Evolutionary conservation across 2,329 filamentous ascomycete genomes (phyloP).

Genomic region (Bisporella sp.): DNA sequence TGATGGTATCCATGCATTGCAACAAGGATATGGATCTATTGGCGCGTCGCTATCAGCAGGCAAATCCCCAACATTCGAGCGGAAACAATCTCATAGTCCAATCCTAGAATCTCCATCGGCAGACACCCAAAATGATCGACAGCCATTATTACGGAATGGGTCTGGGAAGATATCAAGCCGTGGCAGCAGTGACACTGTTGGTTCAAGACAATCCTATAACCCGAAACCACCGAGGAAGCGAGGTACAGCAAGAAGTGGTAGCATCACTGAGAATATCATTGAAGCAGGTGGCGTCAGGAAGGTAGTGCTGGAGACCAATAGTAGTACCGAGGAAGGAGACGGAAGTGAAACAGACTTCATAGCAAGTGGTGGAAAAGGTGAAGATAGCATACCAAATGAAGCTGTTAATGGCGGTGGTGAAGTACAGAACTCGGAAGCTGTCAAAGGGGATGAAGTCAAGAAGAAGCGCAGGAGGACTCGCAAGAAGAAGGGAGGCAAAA

Average conservation of each 20-base stretch:
- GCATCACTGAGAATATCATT: constrained; percentile 72
- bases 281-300: constrained; percentile 70
- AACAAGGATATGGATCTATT: constrained; percentile 44
- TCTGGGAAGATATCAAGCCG: constrained; percentile 14
- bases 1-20: constrained; percentile 57
- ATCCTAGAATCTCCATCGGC: not conserved
- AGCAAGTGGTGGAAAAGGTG: not conserved
- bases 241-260: constrained; percentile 59
- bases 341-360: constrained; percentile 1
- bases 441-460: constrained; percentile 17
- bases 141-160: not conserved
- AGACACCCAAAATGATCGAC: not conserved
- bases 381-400: constrained; percentile 1
- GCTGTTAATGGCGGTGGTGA: not conserved
- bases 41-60: not conserved
- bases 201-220: constrained; percentile 21
- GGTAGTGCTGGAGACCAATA: constrained; percentile 65
- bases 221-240: constrained; percentile 30
- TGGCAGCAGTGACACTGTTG: constrained; percentile 23
- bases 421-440: not conserved
- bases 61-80: not conserved
- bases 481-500: constrained; percentile 22
- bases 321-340: constrained; percentile 24
- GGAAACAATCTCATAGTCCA: not conserved
- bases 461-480: constrained; percentile 20